Base-by-base conservation (phyloP, 345 rosid genomes). In the Corymbia maculata region DNA sequence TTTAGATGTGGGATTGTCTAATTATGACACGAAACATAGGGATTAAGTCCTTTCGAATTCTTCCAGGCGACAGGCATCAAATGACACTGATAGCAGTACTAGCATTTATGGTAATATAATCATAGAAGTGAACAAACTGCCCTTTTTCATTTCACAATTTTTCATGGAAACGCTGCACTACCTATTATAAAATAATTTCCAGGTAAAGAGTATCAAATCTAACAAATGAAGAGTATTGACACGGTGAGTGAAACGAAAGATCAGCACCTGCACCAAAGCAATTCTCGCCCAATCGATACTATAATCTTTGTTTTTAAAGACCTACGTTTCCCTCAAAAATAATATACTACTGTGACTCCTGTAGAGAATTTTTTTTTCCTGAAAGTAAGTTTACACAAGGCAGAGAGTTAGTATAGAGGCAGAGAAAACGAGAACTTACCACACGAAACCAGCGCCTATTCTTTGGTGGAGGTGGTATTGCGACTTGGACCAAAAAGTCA, bases 401-500 rank as follows among this genome's bases (percentile, higher is more conserved):
- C 55, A 61, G 87, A 86, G 32, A 47, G 61, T 59, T 64, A n/a
- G 32, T n/a, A 64, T 32, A 30, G 75, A 64, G 82, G 61, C 47
- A 70, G 26, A 51, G 85, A 51, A 26, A 88, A 49, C 87, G 66
- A 79, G 86, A 85, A 92, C 98, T 95, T 26, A 95, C 99, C 99
- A 97, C 97, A 36, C 98, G 96, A 91, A 88, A 91, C 99, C 99
- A 97, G 45, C 66, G 89, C 91, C 95, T 93, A 64, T 89, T 92
- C 32, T 86, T 59, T 22, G 94, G 96, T 85, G 97, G 96, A 68
- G 91, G 90, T 36, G 98, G 97, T 90, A 96, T 93, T 44, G 94
- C 55, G 91, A 92, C 95, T 88, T 93, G 92, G 86, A 97, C 95
- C 84, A 91, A 91, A 89, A 90, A 96, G 86, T 94, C 91, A 86